Evolutionary conservation across 148 eudicot species (phyloP).

Genomic region (Salicornia ramosissima): DNA sequence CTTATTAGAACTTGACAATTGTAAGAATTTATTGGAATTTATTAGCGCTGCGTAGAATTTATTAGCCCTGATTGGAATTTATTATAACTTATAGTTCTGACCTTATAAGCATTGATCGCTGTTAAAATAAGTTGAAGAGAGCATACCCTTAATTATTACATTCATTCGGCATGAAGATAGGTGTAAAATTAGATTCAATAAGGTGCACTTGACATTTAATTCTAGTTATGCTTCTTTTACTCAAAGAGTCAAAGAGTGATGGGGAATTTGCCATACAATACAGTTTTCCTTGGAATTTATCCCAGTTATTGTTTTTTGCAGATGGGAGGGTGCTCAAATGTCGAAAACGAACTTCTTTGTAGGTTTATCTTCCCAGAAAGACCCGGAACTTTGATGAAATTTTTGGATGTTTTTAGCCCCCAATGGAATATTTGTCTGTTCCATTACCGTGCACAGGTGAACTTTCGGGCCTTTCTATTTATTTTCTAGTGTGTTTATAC

Average conservation of each 20-base stretch:
- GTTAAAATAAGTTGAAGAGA: no score
- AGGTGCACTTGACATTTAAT: not conserved
- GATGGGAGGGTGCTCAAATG: slow-evolving; percentile 78
- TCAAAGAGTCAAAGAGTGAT: not conserved
- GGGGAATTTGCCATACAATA: not conserved
- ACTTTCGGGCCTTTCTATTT: slow-evolving; percentile 6
- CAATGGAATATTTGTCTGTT: slow-evolving; percentile 94
- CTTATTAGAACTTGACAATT: no score
- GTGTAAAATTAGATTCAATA: no score
- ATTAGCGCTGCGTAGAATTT: no score
- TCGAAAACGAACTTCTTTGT: slow-evolving; percentile 74
- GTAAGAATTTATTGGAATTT: no score
- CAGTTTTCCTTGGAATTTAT: not conserved
- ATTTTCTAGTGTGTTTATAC: not conserved
- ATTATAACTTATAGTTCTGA: no score
- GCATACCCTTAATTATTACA: no score
- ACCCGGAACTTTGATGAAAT: slow-evolving; percentile 84
- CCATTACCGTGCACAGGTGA: slow-evolving; percentile 89
- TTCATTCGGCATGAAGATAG: no score
- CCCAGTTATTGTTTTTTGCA: slow-evolving; percentile 21
- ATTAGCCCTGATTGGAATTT: no score
- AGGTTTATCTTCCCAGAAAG: slow-evolving; percentile 90
- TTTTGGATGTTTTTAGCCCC: slow-evolving; percentile 83
- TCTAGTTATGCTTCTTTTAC: no score
- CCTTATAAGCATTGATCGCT: no score